Percentiles rank a stretch among this genome's conserved stretches.
Conservation (phyloP, 225 moss, liverwort and hornwort genomes). For the Polytrichum commune region DNA sequence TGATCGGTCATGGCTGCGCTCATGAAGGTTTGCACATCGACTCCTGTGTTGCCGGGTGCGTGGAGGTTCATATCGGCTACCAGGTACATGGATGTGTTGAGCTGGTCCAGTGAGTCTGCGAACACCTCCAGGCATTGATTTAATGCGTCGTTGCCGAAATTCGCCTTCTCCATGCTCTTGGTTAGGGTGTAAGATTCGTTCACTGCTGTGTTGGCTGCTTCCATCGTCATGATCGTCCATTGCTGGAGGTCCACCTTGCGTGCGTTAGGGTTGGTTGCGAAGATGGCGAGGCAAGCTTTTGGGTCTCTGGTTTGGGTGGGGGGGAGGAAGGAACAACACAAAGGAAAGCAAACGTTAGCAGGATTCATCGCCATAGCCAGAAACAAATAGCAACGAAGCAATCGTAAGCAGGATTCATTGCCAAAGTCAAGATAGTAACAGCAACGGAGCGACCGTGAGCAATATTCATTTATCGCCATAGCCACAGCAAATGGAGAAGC, state of each 20-base stretch:
- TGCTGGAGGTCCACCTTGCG: constrained; percentile 43
- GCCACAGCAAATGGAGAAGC: too few relatives aligned
- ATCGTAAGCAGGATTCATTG: not conserved
- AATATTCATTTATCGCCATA: too few relatives aligned
- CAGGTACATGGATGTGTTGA: constrained; percentile 30
- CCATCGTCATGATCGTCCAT: constrained; percentile 54
- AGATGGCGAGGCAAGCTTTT: constrained; percentile 26
- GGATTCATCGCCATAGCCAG: not conserved
- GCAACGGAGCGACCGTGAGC: too few relatives aligned
- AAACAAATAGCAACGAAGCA: not conserved
- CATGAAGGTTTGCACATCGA: constrained; percentile 25
- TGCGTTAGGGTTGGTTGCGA: constrained; percentile 28
- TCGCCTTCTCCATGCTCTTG: not conserved
- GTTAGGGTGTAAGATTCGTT: constrained; percentile 38
- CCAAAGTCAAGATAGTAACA: not conserved
- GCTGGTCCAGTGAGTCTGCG: constrained; percentile 17
- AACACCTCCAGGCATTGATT: constrained; percentile 44
- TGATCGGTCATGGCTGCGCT: constrained; percentile 43
- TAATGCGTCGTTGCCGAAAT: constrained; percentile 21
- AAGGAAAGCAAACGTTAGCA: not conserved
- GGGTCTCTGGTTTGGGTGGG: constrained; percentile 20
- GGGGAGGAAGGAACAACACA: not conserved
- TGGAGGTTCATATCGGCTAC: constrained; percentile 31
- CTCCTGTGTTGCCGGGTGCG: constrained; percentile 12
- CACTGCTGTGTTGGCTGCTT: constrained; percentile 35